phyloP scores from a whole-genome alignment of 2,329 filamentous ascomycete genomes.

The Hymenoscyphus fructigenus region DNA sequence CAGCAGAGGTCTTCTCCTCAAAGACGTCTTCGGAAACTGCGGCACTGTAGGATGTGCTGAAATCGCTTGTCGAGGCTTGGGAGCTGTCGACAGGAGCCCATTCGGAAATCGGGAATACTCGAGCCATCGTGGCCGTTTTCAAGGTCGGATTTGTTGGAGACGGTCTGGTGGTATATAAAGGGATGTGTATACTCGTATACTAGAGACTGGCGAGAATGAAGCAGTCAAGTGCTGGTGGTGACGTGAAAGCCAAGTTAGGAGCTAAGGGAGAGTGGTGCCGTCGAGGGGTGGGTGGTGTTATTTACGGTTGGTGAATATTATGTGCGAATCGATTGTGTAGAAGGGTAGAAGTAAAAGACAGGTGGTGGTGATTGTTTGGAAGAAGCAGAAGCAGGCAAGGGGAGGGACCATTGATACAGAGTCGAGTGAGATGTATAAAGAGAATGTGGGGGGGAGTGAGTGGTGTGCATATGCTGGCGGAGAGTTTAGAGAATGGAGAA shows the following conservation, averaged over 20 bases:
- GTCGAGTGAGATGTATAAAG: neutral
- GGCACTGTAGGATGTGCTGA: constrained; percentile 21
- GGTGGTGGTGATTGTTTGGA: neutral
- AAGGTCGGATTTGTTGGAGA: neutral
- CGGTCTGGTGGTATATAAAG: neutral
- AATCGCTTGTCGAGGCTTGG: constrained; percentile 41
- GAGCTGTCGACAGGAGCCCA: constrained; percentile 45
- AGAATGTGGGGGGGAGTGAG: neutral
- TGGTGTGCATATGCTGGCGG: neutral
- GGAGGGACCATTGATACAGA: constrained; percentile 1
- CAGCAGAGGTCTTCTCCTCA: constrained; percentile 17
- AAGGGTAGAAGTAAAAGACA: constrained; percentile 1
- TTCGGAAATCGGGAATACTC: constrained; percentile 43
- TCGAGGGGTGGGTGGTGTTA: neutral
- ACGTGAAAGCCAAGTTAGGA: neutral
- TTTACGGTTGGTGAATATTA: neutral
- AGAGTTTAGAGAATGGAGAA: neutral
- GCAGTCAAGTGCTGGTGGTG: neutral
- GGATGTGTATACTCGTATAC: neutral
- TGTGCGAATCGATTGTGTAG: neutral
- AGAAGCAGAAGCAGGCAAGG: neutral
- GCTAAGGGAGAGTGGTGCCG: neutral
- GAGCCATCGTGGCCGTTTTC: constrained; percentile 30
- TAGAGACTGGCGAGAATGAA: neutral
- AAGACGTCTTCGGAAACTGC: constrained; percentile 33